Evolutionary conservation across 2,329 filamentous ascomycete genomes (phyloP), one percentile per base, ranked within the genome.

Genomic region (Aspergillus brunneoviolaceus): DNA sequence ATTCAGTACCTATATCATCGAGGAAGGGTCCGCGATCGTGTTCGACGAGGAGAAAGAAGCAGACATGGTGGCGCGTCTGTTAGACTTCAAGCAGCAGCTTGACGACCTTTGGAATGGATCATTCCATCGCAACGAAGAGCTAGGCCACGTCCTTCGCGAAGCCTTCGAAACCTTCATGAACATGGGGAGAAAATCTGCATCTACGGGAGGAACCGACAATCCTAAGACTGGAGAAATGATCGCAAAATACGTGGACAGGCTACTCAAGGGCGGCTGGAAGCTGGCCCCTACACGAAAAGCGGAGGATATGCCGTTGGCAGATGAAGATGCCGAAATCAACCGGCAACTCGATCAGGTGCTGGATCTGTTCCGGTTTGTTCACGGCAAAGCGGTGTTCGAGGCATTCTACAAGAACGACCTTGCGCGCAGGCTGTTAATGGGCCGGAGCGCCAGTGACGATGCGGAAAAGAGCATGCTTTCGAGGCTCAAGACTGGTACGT

Each of bases 361-460:
- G 2, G 94, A 98, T 74, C 82, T 99, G 4, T 99, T 99, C 83
- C 87, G 96, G 5, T 98, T 98, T 74, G 91, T 99, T 35, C 89
- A 98, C 72, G 95, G 95, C 65, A 99, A 99, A 75, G 94, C 96
- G 58, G 91, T 97, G 0, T 99, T 99, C 64, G 95, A 99, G 74
- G 94, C 95, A 1, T 99, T 99, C 74, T 99, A 99, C 84, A 99
- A 99, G 81, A 96, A 95, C 70, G 95, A 98, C 71, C 84, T 99
- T 54, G 94, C 96, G 1, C 86, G 93, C 16, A 86, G 95, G 51
- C 79, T 99, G 48, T 83, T 99, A 58, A 93, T 98, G 91, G 89
- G 89, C 45, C 87, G 93, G 64, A 97, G 92, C 72, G 93, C 94
- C 23, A 97, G 92, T 71, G 90, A 94, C 58, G 95, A 99, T 76